phyloP scores from a whole-genome alignment of 257 asterid genomes.

The Nicotiana attenuata region DNA sequence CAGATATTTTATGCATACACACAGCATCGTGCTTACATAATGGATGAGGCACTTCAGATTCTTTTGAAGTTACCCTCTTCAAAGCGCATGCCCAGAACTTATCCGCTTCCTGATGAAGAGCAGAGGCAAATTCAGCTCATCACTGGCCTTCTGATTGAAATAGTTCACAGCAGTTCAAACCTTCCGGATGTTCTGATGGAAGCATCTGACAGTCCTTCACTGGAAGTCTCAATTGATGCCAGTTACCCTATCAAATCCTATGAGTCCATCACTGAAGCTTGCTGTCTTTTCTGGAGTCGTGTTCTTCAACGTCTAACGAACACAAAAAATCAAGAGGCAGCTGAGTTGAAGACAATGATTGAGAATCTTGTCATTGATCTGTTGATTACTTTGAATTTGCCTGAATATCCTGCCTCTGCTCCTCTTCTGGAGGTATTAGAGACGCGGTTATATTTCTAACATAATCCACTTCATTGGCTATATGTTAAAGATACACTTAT shows the following conservation, averaged over 20 bases:
- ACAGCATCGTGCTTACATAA: conserved; percentile 77
- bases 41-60: conserved; percentile 93
- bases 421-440: conserved; percentile 75
- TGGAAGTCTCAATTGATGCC: conserved; percentile 62
- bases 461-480: not conserved
- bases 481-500: conserved; percentile 30
- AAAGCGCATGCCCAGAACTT: conserved; percentile 81
- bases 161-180: conserved; percentile 87
- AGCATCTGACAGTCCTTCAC: conserved; percentile 50
- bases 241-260: conserved; percentile 78
- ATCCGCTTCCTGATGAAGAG: conserved; percentile 97
- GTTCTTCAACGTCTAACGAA: conserved; percentile 89
- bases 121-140: conserved; percentile 90
- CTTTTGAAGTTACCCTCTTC: conserved; percentile 85
- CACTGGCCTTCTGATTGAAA: conserved; percentile 77
- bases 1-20: conserved; percentile 74
- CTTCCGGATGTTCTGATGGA: conserved; percentile 77
- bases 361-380: conserved; percentile 94
- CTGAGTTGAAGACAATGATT: conserved; percentile 82
- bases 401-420: conserved; percentile 97
- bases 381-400: conserved; percentile 82
- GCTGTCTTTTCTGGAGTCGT: conserved; percentile 99
- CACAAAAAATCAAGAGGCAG: conserved; percentile 78
- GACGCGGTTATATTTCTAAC: not conserved
- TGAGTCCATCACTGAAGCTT: conserved; percentile 85